Conservation (phyloP, 345 rosid genomes). For the Rhizophora mangle region DNA sequence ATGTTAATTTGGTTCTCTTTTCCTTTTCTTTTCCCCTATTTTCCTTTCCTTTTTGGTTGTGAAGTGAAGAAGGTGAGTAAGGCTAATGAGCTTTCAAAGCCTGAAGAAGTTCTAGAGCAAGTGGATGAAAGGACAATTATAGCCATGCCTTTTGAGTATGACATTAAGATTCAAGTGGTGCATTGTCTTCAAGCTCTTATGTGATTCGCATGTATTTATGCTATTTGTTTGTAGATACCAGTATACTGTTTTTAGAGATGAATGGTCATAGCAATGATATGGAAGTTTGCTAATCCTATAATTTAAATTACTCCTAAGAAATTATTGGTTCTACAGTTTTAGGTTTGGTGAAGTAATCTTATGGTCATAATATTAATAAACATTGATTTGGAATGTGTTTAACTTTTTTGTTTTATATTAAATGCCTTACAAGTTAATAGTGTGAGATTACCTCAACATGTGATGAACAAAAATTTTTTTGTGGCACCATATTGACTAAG, state of each 20-base stretch:
- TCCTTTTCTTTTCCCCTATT: too few relatives aligned
- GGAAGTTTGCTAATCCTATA: too few relatives aligned
- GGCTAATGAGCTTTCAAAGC: constrained; percentile 5
- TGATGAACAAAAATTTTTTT: background rate
- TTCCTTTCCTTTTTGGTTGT: background rate
- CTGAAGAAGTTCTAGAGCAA: constrained; percentile 14
- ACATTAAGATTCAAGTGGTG: constrained; percentile 15
- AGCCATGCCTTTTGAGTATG: constrained; percentile 11
- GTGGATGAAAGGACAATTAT: constrained; percentile 12
- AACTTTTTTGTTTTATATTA: background rate
- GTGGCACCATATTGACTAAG: background rate
- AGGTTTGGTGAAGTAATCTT: too few relatives aligned
- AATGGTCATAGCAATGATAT: too few relatives aligned
- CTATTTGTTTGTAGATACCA: too few relatives aligned
- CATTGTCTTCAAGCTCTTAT: too few relatives aligned
- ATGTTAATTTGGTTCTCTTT: background rate
- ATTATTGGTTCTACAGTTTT: too few relatives aligned
- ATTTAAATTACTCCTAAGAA: too few relatives aligned
- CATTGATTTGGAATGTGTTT: background rate
- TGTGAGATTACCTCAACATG: constrained; percentile 12
- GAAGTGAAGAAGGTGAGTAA: constrained; percentile 14
- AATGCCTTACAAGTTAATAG: constrained; percentile 8
- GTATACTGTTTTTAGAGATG: too few relatives aligned
- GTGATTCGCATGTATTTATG: too few relatives aligned
- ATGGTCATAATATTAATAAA: too few relatives aligned